Evolutionary conservation across 2,329 filamentous ascomycete genomes (phyloP), one percentile per base, ranked within the genome.

Genomic region (Diaporthe longicolla): DNA sequence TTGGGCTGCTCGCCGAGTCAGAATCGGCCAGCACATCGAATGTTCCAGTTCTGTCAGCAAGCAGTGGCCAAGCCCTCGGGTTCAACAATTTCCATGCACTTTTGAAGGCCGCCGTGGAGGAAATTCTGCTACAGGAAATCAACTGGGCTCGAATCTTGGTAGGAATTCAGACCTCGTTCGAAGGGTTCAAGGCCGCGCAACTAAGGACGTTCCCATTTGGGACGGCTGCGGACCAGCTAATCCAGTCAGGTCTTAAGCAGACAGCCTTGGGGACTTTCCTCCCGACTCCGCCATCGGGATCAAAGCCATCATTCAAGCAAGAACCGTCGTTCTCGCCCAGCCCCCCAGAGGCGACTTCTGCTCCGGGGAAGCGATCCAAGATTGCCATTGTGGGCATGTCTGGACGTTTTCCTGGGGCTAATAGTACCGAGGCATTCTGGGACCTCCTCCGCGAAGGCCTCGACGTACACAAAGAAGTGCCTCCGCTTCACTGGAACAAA

Each of bases 381-480:
- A 90, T 97, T 76, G 95, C 95, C 73, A 95, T 97, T 76, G 93
- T 97, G 45, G 95, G 95, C 69, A 93, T 95, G 89, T 65, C 59
- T 32, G 59, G 59, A 32, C 59, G 59, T 32, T 65, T 65, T n/a
- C 59, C 59, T 35, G 59, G 59, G 29, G 78, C 77, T 45, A 61
- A 76, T 21, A 58, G 70, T n/a, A 54, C 76, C 17, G 66, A 71
- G 5, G 74, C 77, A 11, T 78, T 78, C 65, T 79, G 77, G 77
- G 69, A 77, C 21, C 65, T 79, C 26, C 59, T 79, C 32, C 45
- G 70, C 7, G 70, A 72, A 13, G 76, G 73, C 6, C 68, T 73
- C 48, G 70, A 75, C 1, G 58, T 75, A 43, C 79, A 80, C 73
- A 75, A 73, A 50, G 15, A 29, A 2, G 73, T 72, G 7, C 73